Base-by-base conservation (phyloP, 371 early-diverging fungal genomes). In the Coemansia sp. region DNA sequence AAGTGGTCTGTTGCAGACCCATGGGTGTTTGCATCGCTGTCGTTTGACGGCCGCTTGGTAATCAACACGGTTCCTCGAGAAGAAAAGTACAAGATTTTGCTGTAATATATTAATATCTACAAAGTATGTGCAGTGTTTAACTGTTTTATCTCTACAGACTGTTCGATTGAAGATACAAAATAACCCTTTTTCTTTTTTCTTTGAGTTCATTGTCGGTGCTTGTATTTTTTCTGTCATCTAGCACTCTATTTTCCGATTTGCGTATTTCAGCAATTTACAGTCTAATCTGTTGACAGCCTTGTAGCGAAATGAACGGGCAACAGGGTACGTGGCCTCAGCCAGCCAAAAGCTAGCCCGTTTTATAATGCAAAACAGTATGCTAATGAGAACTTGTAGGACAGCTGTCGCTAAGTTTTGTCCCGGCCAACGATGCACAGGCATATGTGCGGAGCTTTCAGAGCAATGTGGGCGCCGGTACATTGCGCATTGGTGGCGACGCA, bases 1-100 rank as follows among this genome's bases (percentile, higher is more conserved):
- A 88, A 89, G 17, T 97, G 97, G 97, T 93, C 94, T 51, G 81
- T 82, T 1, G 88, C 88, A 1, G 94, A 95, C 74, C 93, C 94
- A 1, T 97, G 97, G 97, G 83, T 94, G 21, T 95, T 95, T 83
- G 90, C 92, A n/a, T 94, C 95, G 0, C 72, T 95, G 32, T 95
- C 96, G 26, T 92, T 92, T 71, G 95, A 94, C 68, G 97, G 97
- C 1, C 86, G 94, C 13, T 84, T 95, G 13, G 92, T 95, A 7
- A 87, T 96, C 54, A 94, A 91, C 71, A 83, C 86, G 61, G 96
- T 96, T 4, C 97, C 96, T 0, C 81, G 84, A 24, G 86, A 87
- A 8, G 93, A 94, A 74, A 95, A 95, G 76, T 95, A 94, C 73
- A 92, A 89, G 67, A 94, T 97, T 53, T 79, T 96, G 21, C 64